phyloP scores from a whole-genome alignment of 352 stramenopile species.

The Poterioochromonas sp. region DNA sequence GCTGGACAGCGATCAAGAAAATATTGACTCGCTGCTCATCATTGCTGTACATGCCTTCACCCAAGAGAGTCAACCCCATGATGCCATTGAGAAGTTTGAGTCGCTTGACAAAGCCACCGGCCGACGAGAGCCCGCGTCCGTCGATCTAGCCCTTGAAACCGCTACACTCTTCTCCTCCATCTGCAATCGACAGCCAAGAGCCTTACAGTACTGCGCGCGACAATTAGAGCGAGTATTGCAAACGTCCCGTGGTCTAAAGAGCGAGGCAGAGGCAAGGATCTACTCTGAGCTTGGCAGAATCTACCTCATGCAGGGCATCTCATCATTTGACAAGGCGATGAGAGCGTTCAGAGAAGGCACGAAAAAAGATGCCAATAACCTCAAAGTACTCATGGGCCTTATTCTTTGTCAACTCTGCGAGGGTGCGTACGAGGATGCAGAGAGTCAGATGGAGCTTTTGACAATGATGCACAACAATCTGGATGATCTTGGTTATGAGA shows the following conservation, averaged over 20 bases:
- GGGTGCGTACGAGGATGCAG: constrained; percentile 70
- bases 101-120: constrained; percentile 32
- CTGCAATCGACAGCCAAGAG: constrained; percentile 27
- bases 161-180: constrained; percentile 37
- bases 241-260: background rate
- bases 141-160: constrained; percentile 34
- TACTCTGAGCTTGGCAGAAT: constrained; percentile 60
- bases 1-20: constrained; percentile 30
- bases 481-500: constrained; percentile 44
- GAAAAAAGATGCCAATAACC: constrained; percentile 70
- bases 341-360: constrained; percentile 65
- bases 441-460: constrained; percentile 80
- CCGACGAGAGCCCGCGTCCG: constrained; percentile 38
- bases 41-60: constrained; percentile 34
- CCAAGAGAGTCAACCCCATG: constrained; percentile 13
- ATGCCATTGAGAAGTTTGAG: constrained; percentile 35
- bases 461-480: constrained; percentile 64
- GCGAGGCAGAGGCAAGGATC: background rate
- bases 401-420: constrained; percentile 83
- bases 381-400: constrained; percentile 68
- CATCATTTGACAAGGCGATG: background rate
- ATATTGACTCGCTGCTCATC: constrained; percentile 37
- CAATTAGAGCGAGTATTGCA: constrained; percentile 35
- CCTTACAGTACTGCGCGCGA: constrained; percentile 37
- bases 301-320: constrained; percentile 56